phyloP scores from a whole-genome alignment of 169 alveolate species.

The Plasmodium vivax region DNA sequence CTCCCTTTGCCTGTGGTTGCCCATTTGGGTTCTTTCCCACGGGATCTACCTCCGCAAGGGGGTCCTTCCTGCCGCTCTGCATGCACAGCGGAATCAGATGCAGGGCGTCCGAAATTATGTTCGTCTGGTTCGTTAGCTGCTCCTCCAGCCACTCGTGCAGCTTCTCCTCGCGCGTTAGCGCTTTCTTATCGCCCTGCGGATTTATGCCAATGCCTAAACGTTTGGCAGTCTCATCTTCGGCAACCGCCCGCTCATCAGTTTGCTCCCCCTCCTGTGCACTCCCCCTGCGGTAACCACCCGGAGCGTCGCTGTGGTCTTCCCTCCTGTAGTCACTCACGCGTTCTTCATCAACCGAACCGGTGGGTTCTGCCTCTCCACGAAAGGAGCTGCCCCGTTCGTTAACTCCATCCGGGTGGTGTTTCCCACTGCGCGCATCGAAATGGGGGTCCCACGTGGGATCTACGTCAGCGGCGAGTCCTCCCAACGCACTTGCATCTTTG shows the following conservation, averaged over 20 bases:
- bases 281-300: no score
- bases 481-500: not conserved
- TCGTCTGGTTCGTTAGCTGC: constrained; percentile 28
- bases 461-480: not conserved
- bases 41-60: not conserved
- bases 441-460: not conserved
- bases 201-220: not conserved
- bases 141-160: constrained; percentile 64
- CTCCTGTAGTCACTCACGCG: not conserved
- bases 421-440: not conserved
- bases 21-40: not conserved
- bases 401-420: not conserved
- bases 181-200: not conserved
- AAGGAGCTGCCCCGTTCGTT: not conserved
- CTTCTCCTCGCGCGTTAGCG: constrained; percentile 51
- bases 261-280: not conserved
- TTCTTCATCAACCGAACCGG: not conserved
- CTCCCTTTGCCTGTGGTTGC: not conserved
- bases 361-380: not conserved
- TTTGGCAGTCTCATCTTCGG: not conserved
- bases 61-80: not conserved
- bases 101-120: constrained; percentile 38
- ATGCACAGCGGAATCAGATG: constrained; percentile 12
- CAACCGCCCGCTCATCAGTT: not conserved
- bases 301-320: not conserved